Base-by-base conservation (phyloP, 164 flowering plant species). In the Macadamia tetraphylla region DNA sequence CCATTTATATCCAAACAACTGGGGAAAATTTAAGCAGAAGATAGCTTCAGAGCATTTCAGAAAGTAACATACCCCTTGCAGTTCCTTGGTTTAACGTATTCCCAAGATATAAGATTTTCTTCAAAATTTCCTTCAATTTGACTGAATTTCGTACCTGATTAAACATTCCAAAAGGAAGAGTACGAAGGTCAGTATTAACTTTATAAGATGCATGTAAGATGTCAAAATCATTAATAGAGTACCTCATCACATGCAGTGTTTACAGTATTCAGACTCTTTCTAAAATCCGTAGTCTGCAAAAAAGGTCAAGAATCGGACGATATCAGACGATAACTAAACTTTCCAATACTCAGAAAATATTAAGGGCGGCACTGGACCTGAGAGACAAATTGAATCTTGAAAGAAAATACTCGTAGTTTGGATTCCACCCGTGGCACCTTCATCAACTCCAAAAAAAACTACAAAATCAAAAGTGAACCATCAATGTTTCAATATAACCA, bases 341-440 rank as follows among this genome's bases (percentile, higher is more conserved):
- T 48, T 40, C 42, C 43, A 10, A 67, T 29, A 30, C 48, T 6
- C 23, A 49, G 13, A 60, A 18, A 68, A 66, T 58, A 61, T 60
- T 61, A 61, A 29, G 66, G 59, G 75, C 68, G 75, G 71, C 65
- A 72, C 67, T 86, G 70, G 77, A 93, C 98, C 98, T 93, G 98
- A 76, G 88, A 71, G 63, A 77, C 79, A 73, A 93, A 93, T 69
- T 89, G 97, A 70, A 89, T 91, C 83, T 93, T 93, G 90, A 93
- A 93, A 64, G 89, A 78, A 80, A 93, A 93, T 46, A 93, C 96
- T 84, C 94, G 82, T 67, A 93, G 67, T 70, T 93, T 93, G 29
- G 97, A 91, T 73, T 91, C 97, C 70, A 89, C 94, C 29, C 98
- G 84, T 55, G 98, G 98, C 65, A 91, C 96, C 85, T 87, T 93